Percentiles rank a stretch among this genome's conserved stretches.
Evolutionary conservation across 1,284 basidiomycete genomes (phyloP).

Genomic region (Naganishia cerealis): DNA sequence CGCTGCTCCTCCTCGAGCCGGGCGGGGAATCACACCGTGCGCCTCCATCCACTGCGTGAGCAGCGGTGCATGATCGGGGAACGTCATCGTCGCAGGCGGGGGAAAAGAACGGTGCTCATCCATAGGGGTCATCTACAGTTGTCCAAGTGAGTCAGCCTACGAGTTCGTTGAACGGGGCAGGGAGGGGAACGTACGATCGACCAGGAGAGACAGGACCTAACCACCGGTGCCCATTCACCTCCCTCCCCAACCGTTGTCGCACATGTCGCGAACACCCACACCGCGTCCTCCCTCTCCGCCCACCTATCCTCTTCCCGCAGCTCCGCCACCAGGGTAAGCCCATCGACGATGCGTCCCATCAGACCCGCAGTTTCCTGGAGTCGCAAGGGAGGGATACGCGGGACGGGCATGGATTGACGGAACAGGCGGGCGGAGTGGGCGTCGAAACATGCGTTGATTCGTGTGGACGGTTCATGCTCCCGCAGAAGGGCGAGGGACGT

Average conservation of each 20-base stretch:
- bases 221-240: background rate
- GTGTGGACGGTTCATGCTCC: background rate
- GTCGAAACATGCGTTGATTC: constrained; percentile 12
- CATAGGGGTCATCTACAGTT: background rate
- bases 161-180: too few relatives aligned
- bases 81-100: background rate
- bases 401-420: constrained; percentile 29
- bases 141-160: too few relatives aligned
- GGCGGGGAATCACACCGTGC: background rate
- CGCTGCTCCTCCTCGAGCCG: background rate
- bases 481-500: background rate
- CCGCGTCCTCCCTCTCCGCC: constrained; percentile 11
- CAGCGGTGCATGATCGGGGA: background rate
- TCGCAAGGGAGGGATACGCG: background rate
- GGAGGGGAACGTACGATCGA: constrained; percentile 6
- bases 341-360: background rate
- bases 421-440: constrained; percentile 4
- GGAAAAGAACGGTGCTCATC: background rate
- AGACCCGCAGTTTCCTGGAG: background rate
- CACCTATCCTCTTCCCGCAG: background rate
- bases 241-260: background rate
- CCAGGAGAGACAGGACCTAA: constrained; percentile 24
- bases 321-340: background rate
- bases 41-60: constrained; percentile 6
- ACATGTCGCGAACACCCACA: constrained; percentile 7